A percentile compares a stretch with the other conserved stretches of the same genome.
Evolutionary conservation across 768 basidiomycete genomes (phyloP).

Genomic region (Leccinellum rugosiceps): DNA sequence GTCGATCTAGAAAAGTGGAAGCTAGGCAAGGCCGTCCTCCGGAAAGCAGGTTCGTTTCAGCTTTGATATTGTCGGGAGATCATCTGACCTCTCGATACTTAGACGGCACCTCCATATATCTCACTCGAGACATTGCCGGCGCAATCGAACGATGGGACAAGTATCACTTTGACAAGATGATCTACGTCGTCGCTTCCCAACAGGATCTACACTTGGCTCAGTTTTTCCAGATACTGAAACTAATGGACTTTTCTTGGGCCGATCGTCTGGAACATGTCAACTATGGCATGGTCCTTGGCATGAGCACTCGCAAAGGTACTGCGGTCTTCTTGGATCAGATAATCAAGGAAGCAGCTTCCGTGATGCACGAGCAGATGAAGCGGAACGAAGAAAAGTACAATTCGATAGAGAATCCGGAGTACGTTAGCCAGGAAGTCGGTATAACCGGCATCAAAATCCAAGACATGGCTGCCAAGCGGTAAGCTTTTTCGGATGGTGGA

Average conservation of each 20-base stretch:
- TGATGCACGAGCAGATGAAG: constrained; percentile 97
- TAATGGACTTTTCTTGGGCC: constrained; percentile 91
- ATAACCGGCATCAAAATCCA: constrained; percentile 97
- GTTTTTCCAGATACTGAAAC: constrained; percentile 88
- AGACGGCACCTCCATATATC: constrained; percentile 94
- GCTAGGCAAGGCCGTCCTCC: constrained; percentile 84
- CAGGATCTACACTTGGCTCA: constrained; percentile 87
- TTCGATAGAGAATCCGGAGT: constrained; percentile 83
- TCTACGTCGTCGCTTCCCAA: constrained; percentile 87
- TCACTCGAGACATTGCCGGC: constrained; percentile 93
- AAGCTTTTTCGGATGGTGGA: constrained; percentile 16
- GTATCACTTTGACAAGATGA: constrained; percentile 89
- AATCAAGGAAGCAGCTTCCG: constrained; percentile 78
- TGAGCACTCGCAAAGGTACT: constrained; percentile 92
- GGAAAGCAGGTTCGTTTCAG: constrained; percentile 66
- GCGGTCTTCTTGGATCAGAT: constrained; percentile 95
- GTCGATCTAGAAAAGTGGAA: constrained; percentile 89
- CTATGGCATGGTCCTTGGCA: constrained; percentile 89
- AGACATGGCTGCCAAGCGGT: constrained; percentile 95
- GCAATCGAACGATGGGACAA: constrained; percentile 90
- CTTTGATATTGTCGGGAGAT: no score
- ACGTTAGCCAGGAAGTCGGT: constrained; percentile 77
- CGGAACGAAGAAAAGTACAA: constrained; percentile 92
- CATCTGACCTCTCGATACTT: not conserved
- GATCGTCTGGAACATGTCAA: constrained; percentile 81